Evolutionary conservation across 2,329 filamentous ascomycete species (phyloP).

Genomic region (Sclerotinia minor): DNA sequence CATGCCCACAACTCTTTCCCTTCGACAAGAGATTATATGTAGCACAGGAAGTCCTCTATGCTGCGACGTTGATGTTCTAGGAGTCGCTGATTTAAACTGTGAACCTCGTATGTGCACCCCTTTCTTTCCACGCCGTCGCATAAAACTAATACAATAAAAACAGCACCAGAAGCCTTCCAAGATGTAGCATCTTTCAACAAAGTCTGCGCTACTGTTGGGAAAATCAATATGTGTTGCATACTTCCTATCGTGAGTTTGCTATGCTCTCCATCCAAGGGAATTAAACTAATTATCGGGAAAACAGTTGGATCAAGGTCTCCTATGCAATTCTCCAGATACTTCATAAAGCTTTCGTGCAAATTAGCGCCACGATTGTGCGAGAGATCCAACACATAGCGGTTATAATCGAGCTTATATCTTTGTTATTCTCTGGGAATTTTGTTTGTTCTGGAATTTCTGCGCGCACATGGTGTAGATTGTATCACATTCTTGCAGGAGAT

Average conservation of each 20-base stretch:
- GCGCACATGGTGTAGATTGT: background rate
- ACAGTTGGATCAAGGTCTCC: conserved; percentile 13
- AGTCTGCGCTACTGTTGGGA: conserved; percentile 37
- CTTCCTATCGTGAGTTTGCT: conserved; percentile 47
- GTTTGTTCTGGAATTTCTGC: background rate
- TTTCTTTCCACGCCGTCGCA: background rate
- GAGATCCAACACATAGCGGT: background rate
- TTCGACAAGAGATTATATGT: conserved; percentile 11
- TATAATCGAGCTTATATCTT: no score
- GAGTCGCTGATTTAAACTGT: conserved; percentile 59
- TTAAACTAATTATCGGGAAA: background rate
- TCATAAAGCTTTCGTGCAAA: background rate
- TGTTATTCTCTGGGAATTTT: no score
- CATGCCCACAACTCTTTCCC: conserved; percentile 33
- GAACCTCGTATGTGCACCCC: conserved; percentile 48
- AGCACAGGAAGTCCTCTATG: conserved; percentile 49
- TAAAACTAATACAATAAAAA: background rate
- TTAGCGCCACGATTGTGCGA: no score
- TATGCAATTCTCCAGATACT: conserved; percentile 4
- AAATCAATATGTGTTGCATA: conserved; percentile 54
- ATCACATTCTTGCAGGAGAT: background rate
- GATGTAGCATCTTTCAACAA: conserved; percentile 45
- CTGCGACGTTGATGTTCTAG: conserved; percentile 62
- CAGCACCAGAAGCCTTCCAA: conserved; percentile 44
- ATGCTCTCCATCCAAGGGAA: no score